Conservation (phyloP, 495 filamentous ascomycete species). For the Eremomyces bilateralis region DNA sequence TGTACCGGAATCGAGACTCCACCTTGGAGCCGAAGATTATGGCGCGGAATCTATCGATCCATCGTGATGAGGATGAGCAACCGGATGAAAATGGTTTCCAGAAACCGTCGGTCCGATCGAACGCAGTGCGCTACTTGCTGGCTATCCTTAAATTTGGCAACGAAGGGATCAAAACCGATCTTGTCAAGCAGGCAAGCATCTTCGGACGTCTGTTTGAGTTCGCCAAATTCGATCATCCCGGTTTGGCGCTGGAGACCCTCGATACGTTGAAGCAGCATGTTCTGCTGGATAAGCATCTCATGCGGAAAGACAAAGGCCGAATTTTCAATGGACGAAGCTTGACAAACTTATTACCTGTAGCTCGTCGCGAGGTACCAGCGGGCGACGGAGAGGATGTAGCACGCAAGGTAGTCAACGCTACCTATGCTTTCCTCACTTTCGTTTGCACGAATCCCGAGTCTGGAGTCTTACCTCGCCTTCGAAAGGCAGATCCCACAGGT, state of each 20-base stretch:
- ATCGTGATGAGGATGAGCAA: constrained; percentile 23
- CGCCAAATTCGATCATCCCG: constrained; percentile 49
- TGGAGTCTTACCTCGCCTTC: constrained; percentile 45
- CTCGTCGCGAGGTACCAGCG: constrained; percentile 24
- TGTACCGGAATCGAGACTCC: constrained; percentile 46
- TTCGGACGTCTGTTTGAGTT: constrained; percentile 32
- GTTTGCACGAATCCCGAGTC: constrained; percentile 48
- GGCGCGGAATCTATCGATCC: constrained; percentile 31
- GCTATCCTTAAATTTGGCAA: constrained; percentile 50
- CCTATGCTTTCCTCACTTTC: constrained; percentile 48
- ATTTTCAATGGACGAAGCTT: constrained; percentile 52
- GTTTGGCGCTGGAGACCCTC: constrained; percentile 45
- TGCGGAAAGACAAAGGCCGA: constrained; percentile 44
- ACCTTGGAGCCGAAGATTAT: constrained; percentile 46
- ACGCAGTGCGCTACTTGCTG: constrained; percentile 54
- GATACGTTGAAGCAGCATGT: constrained; percentile 40
- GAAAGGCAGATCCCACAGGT: constrained; percentile 54
- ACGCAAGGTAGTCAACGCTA: constrained; percentile 29
- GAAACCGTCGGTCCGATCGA: constrained; percentile 50
- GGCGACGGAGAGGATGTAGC: constrained; percentile 17
- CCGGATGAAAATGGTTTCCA: too few relatives aligned
- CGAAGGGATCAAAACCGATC: constrained; percentile 44
- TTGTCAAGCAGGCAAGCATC: constrained; percentile 52
- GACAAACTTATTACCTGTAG: constrained; percentile 46
- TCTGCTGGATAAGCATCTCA: constrained; percentile 44